Evolutionary conservation across 208 protist species (phyloP).

Genomic region (Histomonas meleagridis): DNA sequence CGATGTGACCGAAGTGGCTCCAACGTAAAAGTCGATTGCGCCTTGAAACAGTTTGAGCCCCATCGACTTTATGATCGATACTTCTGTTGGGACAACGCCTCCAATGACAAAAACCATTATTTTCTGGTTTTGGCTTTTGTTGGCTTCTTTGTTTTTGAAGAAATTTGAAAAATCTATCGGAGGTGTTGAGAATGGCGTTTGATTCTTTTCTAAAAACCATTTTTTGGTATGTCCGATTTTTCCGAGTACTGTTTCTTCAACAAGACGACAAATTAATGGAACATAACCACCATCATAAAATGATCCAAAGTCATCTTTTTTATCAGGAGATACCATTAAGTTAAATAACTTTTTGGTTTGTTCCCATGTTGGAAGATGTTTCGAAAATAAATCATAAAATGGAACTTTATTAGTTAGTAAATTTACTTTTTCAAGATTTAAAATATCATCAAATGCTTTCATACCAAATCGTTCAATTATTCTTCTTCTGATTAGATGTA

Average conservation of each 20-base stretch:
- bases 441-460: not conserved
- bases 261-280: not conserved
- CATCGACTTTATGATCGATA: not conserved
- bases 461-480: not conserved
- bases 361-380: not conserved
- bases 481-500: not conserved
- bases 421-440: not conserved
- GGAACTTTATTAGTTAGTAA: not conserved
- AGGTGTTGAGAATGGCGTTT: not conserved
- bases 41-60: not conserved
- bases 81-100: not conserved
- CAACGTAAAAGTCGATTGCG: not conserved
- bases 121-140: not conserved
- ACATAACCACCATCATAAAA: slow-evolving; percentile 20
- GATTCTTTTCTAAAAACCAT: not conserved
- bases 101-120: slow-evolving; percentile 9
- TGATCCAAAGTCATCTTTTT: not conserved
- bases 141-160: too few species aligned
- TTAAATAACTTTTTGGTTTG: not conserved
- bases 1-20: not conserved
- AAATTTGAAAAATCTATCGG: too few species aligned
- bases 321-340: not conserved
- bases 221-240: not conserved
- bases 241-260: not conserved
- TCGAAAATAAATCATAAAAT: not conserved